Conservation (phyloP, 495 filamentous ascomycete species). For the Xylaria bambusicola region DNA sequence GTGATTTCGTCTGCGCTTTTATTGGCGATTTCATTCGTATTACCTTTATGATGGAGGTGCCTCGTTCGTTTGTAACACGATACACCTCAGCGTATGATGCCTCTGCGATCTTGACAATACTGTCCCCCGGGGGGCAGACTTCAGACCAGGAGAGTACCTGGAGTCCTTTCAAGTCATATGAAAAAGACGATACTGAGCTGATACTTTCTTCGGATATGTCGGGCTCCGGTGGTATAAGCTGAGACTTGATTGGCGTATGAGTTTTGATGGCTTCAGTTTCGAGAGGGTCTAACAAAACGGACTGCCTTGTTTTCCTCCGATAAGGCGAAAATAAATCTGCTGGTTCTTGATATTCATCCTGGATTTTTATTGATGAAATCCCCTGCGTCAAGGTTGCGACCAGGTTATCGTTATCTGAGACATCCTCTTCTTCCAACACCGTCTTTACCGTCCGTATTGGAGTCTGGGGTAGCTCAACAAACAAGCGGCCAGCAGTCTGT, state of each 20-base stretch:
- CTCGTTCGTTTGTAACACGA: slow-evolving; percentile 52
- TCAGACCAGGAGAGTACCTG: slow-evolving; percentile 52
- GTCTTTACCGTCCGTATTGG: slow-evolving; percentile 28
- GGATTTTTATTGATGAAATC: slow-evolving; percentile 24
- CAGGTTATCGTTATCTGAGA: slow-evolving; percentile 3
- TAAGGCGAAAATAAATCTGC: slow-evolving; percentile 16
- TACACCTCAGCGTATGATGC: slow-evolving; percentile 71
- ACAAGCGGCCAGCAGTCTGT: slow-evolving; percentile 28
- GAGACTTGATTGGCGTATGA: too few relatives aligned
- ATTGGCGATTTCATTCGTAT: slow-evolving; percentile 52
- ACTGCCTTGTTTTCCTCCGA: slow-evolving; percentile 24
- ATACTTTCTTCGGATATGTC: slow-evolving; percentile 7
- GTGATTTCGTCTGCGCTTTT: slow-evolving; percentile 46
- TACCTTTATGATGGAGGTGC: slow-evolving; percentile 55
- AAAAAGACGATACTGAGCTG: background rate
- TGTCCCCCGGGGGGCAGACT: slow-evolving; percentile 48
- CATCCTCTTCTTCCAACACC: slow-evolving; percentile 3
- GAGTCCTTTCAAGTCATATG: slow-evolving; percentile 22
- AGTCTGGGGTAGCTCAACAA: slow-evolving; percentile 45
- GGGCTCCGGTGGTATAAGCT: background rate
- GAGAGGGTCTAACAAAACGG: slow-evolving; percentile 16
- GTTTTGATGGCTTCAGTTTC: slow-evolving; percentile 7
- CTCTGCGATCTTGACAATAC: slow-evolving; percentile 66
- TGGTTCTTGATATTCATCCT: slow-evolving; percentile 20
- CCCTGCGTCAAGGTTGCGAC: slow-evolving; percentile 15